Conservation (phyloP, 148 eudicot genomes). For the Salicornia ramosissima region DNA sequence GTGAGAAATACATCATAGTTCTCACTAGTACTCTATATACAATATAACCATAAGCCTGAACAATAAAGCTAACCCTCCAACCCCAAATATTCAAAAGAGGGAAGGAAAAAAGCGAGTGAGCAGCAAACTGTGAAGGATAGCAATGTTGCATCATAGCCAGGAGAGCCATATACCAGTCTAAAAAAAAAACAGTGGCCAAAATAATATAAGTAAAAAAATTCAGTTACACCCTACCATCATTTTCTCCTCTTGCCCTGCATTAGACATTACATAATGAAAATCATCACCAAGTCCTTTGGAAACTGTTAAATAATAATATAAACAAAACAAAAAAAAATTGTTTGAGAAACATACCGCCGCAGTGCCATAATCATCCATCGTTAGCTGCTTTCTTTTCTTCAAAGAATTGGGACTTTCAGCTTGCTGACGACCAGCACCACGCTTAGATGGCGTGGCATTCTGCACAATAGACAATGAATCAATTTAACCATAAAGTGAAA, state of each 20-base stretch:
- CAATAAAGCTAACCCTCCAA: too few relatives aligned
- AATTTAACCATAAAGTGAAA: not conserved
- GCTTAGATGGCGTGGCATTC: constrained; percentile 73
- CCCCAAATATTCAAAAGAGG: too few relatives aligned
- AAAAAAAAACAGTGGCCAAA: constrained; percentile 4
- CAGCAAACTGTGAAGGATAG: not conserved
- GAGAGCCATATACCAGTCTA: not conserved
- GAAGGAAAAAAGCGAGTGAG: not conserved
- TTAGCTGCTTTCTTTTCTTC: constrained; percentile 68
- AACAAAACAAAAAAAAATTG: not conserved
- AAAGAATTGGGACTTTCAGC: constrained; percentile 62
- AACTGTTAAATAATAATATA: not conserved
- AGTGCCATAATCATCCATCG: constrained; percentile 56
- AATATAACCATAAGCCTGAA: too few relatives aligned
- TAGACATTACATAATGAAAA: constrained; percentile 5
- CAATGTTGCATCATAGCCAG: not conserved
- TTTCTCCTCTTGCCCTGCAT: constrained; percentile 63
- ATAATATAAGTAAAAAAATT: not conserved
- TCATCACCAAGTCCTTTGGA: not conserved
- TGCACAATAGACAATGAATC: constrained; percentile 18
- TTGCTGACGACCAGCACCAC: constrained; percentile 51
- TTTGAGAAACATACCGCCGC: constrained; percentile 37
- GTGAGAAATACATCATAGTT: too few relatives aligned
- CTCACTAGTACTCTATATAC: too few relatives aligned
- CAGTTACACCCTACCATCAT: constrained; percentile 14